Percentiles rank a stretch among this genome's conserved stretches.
phyloP scores from a whole-genome alignment of 2,329 filamentous ascomycete species.

The Curvularia lunata region DNA sequence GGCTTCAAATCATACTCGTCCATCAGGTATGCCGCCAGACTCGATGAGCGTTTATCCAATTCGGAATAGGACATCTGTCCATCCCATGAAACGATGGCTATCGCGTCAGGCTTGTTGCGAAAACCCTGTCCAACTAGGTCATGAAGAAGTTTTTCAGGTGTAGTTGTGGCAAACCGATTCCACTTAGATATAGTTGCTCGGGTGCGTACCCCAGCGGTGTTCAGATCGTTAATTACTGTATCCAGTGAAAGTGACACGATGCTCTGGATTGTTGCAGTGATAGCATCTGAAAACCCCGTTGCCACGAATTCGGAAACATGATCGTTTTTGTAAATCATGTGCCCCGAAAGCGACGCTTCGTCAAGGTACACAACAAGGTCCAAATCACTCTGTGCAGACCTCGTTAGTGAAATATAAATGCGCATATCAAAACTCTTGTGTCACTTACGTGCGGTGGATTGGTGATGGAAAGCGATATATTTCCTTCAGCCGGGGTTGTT shows the following conservation, averaged over 20 bases:
- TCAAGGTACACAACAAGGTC: not conserved
- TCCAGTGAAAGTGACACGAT: not conserved
- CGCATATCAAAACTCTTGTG: not conserved
- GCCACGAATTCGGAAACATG: not conserved
- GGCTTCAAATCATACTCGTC: not conserved
- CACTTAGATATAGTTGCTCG: not conserved
- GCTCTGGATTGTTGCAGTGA: not conserved
- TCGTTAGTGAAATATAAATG: not conserved
- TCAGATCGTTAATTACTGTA: not conserved
- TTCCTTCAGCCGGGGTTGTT: not conserved
- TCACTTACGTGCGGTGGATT: not conserved
- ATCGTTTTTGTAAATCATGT: not conserved
- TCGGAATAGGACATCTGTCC: conserved; percentile 1
- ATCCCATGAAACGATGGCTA: conserved; percentile 1
- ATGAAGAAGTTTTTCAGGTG: not conserved
- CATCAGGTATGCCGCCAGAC: not conserved
- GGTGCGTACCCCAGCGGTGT: not conserved
- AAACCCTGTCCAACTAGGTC: not conserved
- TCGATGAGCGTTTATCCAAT: not conserved
- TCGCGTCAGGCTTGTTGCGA: not conserved
- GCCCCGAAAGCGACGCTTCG: not conserved
- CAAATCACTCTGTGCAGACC: not conserved
- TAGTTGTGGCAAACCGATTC: not conserved
- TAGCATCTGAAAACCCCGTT: not conserved
- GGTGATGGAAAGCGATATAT: not conserved